A percentile compares a stretch with the other conserved stretches of the same genome.
These are phyloP conservation scores for Ulota crispa DNA, from an alignment of 225 moss, liverwort and hornwort species.

Conservation along the genomic window DNA sequence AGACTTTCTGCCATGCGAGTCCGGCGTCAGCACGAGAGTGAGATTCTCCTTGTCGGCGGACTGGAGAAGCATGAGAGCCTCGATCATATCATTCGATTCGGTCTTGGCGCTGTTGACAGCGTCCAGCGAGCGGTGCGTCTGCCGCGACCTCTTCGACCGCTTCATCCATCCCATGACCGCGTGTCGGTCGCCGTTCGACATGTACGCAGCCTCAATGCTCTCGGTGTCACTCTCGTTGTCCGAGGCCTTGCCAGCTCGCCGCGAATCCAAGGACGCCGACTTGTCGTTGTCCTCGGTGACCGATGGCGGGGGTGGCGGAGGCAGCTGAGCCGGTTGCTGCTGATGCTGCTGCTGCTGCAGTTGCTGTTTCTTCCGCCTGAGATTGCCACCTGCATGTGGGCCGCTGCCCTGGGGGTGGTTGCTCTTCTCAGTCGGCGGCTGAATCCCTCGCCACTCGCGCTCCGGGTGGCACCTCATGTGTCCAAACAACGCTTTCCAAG, in stretches of 20 bases:
- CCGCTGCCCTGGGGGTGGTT: conserved; percentile 29
- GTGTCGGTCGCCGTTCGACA: conserved; percentile 69
- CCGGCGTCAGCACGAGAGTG: conserved; percentile 28
- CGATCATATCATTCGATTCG: conserved; percentile 59
- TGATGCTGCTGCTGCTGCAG: neutral
- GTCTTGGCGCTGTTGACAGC: conserved; percentile 60
- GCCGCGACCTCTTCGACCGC: conserved; percentile 82
- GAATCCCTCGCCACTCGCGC: conserved; percentile 92
- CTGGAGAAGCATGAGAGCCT: conserved; percentile 78
- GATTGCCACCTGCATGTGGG: conserved; percentile 30
- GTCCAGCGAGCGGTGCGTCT: conserved; percentile 68
- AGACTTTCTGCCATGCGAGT: conserved; percentile 29
- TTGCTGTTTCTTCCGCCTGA: conserved; percentile 66
- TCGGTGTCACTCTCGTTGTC: conserved; percentile 94
- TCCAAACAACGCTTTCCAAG: conserved; percentile 93
- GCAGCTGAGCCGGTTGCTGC: conserved; percentile 23
- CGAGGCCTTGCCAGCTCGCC: conserved; percentile 49
- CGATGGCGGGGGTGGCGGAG: conserved; percentile 35
- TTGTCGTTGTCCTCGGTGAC: conserved; percentile 44
- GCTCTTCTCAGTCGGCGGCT: conserved; percentile 66
- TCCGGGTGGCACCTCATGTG: conserved; percentile 99
- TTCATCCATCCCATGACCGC: conserved; percentile 63
- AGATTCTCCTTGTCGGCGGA: conserved; percentile 40
- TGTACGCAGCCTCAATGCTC: conserved; percentile 87
- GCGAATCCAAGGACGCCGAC: conserved; percentile 53